These are phyloP conservation scores for Bruguiera parviflora DNA, from an alignment of 345 rosid species.

Conservation along the genomic window DNA sequence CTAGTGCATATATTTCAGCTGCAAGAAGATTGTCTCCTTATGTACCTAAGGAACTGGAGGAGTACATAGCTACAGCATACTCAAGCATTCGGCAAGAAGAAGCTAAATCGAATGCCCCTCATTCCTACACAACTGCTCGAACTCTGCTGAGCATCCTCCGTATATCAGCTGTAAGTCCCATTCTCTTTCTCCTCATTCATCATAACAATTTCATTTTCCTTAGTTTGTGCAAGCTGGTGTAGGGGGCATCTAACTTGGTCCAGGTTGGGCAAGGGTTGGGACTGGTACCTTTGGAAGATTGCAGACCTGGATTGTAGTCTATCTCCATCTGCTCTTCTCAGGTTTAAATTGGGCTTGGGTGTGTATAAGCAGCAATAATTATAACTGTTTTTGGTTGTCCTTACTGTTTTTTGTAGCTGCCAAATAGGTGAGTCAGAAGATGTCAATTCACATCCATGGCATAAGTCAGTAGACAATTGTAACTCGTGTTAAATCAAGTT, in stretches of 20 bases:
- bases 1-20: slow-evolving; percentile 90
- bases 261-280: slow-evolving; percentile 3
- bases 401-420: neutral
- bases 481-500: neutral
- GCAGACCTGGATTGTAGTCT: slow-evolving; percentile 1
- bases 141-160: slow-evolving; percentile 94
- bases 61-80: slow-evolving; percentile 89
- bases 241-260: neutral
- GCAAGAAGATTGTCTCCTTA: slow-evolving; percentile 89
- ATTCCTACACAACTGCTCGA: slow-evolving; percentile 92
- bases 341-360: neutral
- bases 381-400: neutral
- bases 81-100: slow-evolving; percentile 94
- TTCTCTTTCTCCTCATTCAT: slow-evolving; percentile 2
- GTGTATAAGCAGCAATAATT: neutral
- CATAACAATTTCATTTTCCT: neutral
- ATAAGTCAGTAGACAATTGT: neutral
- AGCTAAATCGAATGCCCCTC: slow-evolving; percentile 82
- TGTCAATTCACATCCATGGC: neutral
- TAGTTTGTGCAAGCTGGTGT: neutral
- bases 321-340: neutral
- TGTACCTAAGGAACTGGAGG: slow-evolving; percentile 82
- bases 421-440: neutral
- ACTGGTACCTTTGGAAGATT: neutral
- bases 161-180: slow-evolving; percentile 78